Evolutionary conservation across 2,329 filamentous ascomycete genomes (phyloP).

Genomic region (Ploettnerulaceae sp.): DNA sequence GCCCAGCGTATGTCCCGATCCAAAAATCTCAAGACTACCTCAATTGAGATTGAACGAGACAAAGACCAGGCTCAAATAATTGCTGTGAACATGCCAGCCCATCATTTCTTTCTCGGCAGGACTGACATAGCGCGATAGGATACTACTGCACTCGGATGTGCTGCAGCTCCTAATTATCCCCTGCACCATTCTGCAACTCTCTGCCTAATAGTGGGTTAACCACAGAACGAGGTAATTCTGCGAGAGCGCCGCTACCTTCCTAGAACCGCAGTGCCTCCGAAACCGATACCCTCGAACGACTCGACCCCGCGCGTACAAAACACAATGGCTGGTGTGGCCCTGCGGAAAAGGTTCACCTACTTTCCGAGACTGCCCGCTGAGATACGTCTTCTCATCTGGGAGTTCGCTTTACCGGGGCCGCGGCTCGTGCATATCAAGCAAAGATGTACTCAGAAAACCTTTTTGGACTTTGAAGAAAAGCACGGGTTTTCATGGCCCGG

Average conservation of each 20-base stretch:
- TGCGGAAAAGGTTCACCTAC: conserved; percentile 5
- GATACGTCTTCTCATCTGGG: conserved; percentile 37
- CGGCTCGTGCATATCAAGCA: conserved; percentile 34
- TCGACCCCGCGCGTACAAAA: not conserved
- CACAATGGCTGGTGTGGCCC: not conserved
- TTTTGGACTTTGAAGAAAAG: conserved; percentile 7
- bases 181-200: no score
- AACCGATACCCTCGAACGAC: not conserved
- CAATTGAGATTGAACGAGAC: no score
- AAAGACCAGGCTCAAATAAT: no score
- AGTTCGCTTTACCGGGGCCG: conserved; percentile 41
- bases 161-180: no score
- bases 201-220: no score
- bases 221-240: no score
- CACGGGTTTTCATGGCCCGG: not conserved
- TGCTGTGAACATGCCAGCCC: no score
- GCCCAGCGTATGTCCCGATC: no score
- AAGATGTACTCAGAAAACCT: conserved; percentile 3
- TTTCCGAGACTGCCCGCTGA: conserved; percentile 3
- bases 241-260: not conserved
- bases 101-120: no score
- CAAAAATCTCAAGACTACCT: no score
- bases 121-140: no score
- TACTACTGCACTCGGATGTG: no score
- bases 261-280: not conserved